Evolutionary conservation across 495 filamentous ascomycete genomes (phyloP).

Genomic region (Corynascus novoguineensis): DNA sequence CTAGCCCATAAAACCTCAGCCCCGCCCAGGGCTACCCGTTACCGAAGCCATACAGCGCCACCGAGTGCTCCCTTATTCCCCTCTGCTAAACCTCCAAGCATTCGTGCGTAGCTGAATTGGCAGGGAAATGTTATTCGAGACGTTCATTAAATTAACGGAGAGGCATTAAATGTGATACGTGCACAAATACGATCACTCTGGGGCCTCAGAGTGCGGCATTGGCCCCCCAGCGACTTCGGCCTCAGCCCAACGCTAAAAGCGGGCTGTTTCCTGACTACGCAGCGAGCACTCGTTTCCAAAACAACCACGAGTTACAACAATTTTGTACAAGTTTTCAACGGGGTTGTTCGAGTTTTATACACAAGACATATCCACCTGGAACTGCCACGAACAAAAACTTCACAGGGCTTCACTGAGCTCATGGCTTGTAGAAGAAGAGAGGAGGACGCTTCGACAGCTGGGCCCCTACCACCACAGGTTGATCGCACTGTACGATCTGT

Average conservation of each 20-base stretch:
- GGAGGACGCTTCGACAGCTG: no score
- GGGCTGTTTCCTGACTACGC: no score
- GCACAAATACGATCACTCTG: background rate
- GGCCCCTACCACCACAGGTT: no score
- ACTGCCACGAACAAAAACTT: no score
- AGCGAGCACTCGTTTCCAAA: no score
- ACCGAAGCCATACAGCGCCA: background rate
- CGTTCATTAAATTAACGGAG: background rate
- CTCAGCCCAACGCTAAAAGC: background rate
- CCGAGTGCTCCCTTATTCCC: conserved; percentile 1
- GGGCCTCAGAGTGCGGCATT: background rate
- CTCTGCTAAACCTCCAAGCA: background rate
- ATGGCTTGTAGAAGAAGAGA: no score
- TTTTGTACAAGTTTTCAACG: no score
- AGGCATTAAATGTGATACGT: background rate
- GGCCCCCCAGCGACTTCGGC: background rate
- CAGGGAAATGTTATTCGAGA: background rate
- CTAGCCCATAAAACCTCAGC: background rate
- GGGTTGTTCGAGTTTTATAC: no score
- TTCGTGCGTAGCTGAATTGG: background rate
- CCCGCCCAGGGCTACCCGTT: background rate
- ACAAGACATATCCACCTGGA: no score
- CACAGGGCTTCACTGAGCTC: no score
- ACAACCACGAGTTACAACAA: no score
- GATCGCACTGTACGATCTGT: no score